These are phyloP conservation scores for Hypoxylon sp. DNA, from an alignment of 2,329 filamentous ascomycete species.

Conservation along the genomic window DNA sequence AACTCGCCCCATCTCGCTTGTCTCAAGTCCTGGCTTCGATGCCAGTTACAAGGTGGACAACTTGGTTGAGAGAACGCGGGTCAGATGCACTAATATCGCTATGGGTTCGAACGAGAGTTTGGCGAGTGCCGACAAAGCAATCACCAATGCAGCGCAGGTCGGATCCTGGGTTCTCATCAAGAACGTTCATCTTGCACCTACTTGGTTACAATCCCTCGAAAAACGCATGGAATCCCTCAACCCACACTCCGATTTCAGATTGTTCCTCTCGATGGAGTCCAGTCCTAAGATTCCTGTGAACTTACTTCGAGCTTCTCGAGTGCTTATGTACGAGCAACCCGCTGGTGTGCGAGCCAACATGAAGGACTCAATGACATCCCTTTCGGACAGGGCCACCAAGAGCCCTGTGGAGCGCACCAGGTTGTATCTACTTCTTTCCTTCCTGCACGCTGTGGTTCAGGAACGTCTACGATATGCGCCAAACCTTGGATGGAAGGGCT, in stretches of 20 bases:
- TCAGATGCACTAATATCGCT: conserved; percentile 94
- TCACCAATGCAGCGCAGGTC: conserved; percentile 89
- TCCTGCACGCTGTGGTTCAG: conserved; percentile 95
- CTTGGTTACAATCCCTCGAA: conserved; percentile 96
- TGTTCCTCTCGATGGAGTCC: conserved; percentile 98
- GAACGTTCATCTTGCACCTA: conserved; percentile 96
- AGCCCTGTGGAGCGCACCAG: conserved; percentile 91
- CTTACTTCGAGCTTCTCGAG: conserved; percentile 89
- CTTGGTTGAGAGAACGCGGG: conserved; percentile 85
- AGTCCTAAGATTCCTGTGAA: conserved; percentile 98
- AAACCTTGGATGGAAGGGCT: conserved; percentile 95
- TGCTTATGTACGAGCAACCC: conserved; percentile 98
- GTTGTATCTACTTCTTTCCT: conserved; percentile 90
- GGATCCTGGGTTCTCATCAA: conserved; percentile 98
- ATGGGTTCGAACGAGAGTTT: conserved; percentile 98
- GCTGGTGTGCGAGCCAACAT: conserved; percentile 97
- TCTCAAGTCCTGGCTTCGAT: conserved; percentile 96
- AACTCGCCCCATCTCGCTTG: conserved; percentile 88
- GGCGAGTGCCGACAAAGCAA: conserved; percentile 93
- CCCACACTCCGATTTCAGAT: conserved; percentile 90
- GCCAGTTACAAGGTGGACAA: conserved; percentile 99
- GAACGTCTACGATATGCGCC: conserved; percentile 95
- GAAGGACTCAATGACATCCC: conserved; percentile 93
- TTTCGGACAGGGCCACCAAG: conserved; percentile 82
- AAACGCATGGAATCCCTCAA: conserved; percentile 97